phyloP scores from a whole-genome alignment of 2,329 filamentous ascomycete species.

The Fusarium agapanthi region DNA sequence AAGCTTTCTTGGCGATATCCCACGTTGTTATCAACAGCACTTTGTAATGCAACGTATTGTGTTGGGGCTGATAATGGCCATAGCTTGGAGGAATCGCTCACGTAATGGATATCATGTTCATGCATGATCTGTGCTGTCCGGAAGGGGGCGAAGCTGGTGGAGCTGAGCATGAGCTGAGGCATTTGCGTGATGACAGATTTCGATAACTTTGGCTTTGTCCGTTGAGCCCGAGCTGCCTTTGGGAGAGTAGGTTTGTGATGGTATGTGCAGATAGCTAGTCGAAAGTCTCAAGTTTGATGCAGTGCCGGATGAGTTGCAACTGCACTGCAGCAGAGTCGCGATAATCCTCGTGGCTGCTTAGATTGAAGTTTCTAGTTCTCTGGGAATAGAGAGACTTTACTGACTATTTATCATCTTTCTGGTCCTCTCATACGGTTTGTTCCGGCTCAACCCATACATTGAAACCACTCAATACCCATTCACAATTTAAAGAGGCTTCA shows the following conservation, averaged over 20 bases:
- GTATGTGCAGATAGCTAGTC: too few relatives aligned
- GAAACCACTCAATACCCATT: not conserved
- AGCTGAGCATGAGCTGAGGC: constrained; percentile 47
- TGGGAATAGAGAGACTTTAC: fast-evolving
- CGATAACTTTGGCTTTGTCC: not conserved
- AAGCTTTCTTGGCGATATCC: not conserved
- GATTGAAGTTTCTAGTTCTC: fast-evolving
- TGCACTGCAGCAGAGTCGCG: too few relatives aligned
- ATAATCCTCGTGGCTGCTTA: fast-evolving
- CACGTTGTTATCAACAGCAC: not conserved
- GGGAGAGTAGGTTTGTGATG: not conserved
- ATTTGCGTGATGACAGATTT: not conserved
- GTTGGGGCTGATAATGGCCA: constrained; percentile 66
- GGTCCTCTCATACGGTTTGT: not conserved
- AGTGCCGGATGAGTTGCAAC: not conserved
- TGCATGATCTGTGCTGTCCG: constrained; percentile 72
- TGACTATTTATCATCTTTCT: not conserved
- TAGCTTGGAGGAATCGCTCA: constrained; percentile 75
- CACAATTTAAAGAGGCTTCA: not conserved
- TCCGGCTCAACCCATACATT: too few relatives aligned
- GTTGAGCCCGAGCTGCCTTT: not conserved
- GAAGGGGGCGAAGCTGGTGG: constrained; percentile 74
- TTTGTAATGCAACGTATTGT: constrained; percentile 54
- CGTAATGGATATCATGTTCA: constrained; percentile 76
- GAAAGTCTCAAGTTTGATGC: not conserved